Conservation (phyloP, 768 basidiomycete genomes). For the Hygrophorus russula region DNA sequence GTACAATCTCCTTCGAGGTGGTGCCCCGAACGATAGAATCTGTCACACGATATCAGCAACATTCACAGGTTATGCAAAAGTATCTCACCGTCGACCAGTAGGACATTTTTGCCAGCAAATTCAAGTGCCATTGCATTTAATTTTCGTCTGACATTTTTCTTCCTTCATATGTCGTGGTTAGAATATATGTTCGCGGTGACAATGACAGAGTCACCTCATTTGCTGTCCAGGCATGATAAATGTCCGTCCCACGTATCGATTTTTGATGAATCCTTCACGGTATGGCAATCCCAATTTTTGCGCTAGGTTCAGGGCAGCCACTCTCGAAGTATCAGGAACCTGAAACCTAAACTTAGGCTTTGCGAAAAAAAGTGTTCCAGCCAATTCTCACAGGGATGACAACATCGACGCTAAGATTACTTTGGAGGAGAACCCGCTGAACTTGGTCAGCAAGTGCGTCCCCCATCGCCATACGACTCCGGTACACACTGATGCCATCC, state of each 20-base stretch:
- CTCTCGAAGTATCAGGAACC: conserved; percentile 95
- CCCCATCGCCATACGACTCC: conserved; percentile 99
- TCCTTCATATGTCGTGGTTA: conserved; percentile 30
- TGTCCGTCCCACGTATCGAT: conserved; percentile 94
- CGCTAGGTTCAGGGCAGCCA: conserved; percentile 91
- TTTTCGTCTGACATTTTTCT: conserved; percentile 90
- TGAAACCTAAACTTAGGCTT: conserved; percentile 13
- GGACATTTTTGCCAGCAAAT: conserved; percentile 83
- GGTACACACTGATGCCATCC: conserved; percentile 94
- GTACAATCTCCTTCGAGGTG: conserved; percentile 96
- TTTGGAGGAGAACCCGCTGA: conserved; percentile 52
- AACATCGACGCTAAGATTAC: conserved; percentile 74
- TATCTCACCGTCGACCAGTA: conserved; percentile 83
- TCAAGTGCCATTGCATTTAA: conserved; percentile 98
- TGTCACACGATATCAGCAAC: conserved; percentile 16
- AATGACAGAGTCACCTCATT: conserved; percentile 47
- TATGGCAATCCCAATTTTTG: conserved; percentile 86
- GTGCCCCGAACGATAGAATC: conserved; percentile 99
- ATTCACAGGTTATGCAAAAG: background rate
- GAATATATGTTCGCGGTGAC: background rate
- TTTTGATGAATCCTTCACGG: conserved; percentile 97
- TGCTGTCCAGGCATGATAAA: conserved; percentile 99
- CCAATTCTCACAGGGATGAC: conserved; percentile 72
- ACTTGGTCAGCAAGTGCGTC: conserved; percentile 89
- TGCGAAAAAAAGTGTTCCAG: conserved; percentile 1